A percentile compares a stretch with the other conserved stretches of the same genome.
Conservation (phyloP, 805 yeast species). For the Wickerhamiella sergipiensis region DNA sequence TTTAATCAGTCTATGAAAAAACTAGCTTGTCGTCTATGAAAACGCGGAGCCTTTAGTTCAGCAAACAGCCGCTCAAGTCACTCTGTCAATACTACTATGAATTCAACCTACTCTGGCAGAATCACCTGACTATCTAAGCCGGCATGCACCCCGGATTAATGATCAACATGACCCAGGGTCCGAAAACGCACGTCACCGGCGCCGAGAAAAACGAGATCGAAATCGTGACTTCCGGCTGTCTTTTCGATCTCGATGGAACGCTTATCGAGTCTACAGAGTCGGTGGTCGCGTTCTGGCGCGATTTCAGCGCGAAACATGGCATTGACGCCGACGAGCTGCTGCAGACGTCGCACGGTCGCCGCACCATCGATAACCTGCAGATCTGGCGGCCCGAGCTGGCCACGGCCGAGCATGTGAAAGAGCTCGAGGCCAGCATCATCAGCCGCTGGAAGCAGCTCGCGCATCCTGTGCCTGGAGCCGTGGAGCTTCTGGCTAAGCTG, state of each 20-base stretch:
- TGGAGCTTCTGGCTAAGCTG: slow-evolving; percentile 31
- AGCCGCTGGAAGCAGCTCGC: slow-evolving; percentile 61
- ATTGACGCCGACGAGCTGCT: slow-evolving; percentile 59
- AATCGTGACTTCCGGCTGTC: slow-evolving; percentile 32
- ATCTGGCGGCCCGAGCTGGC: slow-evolving; percentile 68
- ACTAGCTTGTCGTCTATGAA: no score
- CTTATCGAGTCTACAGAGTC: slow-evolving; percentile 72
- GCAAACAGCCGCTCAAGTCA: no score
- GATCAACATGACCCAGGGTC: background rate
- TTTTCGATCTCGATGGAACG: slow-evolving; percentile 83
- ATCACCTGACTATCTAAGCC: background rate
- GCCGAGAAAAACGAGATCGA: slow-evolving; percentile 7
- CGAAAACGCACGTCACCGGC: background rate
- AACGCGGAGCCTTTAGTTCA: no score
- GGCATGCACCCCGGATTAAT: background rate
- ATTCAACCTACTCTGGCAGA: no score
- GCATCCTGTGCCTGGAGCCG: slow-evolving; percentile 63
- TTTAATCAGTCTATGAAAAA: no score
- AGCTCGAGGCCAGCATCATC: slow-evolving; percentile 57
- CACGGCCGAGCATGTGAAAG: slow-evolving; percentile 46
- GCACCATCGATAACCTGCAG: slow-evolving; percentile 67
- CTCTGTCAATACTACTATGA: no score
- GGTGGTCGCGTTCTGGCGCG: slow-evolving; percentile 72
- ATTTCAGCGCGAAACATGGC: slow-evolving; percentile 52
- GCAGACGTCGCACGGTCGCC: slow-evolving; percentile 66